A percentile compares a stretch with the other conserved stretches of the same genome.
These are phyloP conservation scores for Cytidiella melzeri DNA, from an alignment of 768 basidiomycete genomes.

Conservation along the genomic window DNA sequence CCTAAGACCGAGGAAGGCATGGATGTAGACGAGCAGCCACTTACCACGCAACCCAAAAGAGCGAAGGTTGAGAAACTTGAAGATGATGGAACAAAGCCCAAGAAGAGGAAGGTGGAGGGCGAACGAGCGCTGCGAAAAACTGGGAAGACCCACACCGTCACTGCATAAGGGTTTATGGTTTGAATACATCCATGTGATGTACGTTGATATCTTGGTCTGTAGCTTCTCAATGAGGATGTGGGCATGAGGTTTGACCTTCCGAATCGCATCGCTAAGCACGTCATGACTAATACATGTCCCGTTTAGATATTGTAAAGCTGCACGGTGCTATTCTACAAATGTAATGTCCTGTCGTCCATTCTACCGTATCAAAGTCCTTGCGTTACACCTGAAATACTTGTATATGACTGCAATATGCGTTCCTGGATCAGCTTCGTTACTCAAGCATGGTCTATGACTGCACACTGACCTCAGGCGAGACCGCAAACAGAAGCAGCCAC, in stretches of 20 bases:
- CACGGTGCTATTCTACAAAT: no score
- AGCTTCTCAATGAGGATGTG: no score
- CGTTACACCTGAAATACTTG: no score
- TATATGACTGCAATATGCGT: neutral
- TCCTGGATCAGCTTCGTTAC: neutral
- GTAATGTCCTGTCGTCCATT: neutral
- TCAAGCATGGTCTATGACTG: conserved; percentile 16
- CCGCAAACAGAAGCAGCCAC: conserved; percentile 47
- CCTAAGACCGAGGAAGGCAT: conserved; percentile 19
- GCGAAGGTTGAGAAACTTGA: conserved; percentile 27
- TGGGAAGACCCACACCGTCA: conserved; percentile 1
- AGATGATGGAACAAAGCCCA: conserved; percentile 6
- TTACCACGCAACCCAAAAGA: conserved; percentile 2
- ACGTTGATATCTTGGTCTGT: no score
- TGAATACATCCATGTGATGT: no score
- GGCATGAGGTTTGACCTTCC: no score
- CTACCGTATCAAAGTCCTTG: neutral
- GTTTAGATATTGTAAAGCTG: no score
- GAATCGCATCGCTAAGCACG: no score
- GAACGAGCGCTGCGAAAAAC: conserved; percentile 1
- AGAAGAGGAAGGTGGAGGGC: conserved; percentile 10
- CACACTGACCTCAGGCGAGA: no score
- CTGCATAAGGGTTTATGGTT: no score
- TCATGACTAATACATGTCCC: no score
- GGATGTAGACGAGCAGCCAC: conserved; percentile 18